phyloP scores from a whole-genome alignment of 768 basidiomycete species.

The Rhodotorula diobovata region DNA sequence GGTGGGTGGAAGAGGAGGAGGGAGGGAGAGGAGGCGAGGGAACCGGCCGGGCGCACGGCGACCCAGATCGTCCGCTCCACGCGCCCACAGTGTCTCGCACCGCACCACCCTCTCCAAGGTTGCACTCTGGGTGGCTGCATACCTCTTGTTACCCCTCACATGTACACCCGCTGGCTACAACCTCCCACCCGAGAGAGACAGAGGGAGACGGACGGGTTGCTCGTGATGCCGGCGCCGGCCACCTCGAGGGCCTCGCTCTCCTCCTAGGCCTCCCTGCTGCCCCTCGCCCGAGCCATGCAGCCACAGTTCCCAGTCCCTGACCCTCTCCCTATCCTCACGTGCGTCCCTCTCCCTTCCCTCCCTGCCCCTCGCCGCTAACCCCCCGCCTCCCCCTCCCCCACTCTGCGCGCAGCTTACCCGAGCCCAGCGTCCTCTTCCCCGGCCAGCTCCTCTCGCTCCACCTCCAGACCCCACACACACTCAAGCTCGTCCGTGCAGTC shows the following conservation, averaged over 20 bases:
- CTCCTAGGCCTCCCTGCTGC: not conserved
- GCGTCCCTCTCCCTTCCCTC: not conserved
- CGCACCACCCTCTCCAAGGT: too few relatives aligned
- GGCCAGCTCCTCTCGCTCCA: conserved; percentile 25
- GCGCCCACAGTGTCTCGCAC: too few relatives aligned
- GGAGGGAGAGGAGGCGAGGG: not conserved
- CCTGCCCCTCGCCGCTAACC: not conserved
- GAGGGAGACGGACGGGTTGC: too few relatives aligned
- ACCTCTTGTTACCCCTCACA: too few relatives aligned
- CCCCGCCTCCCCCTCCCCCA: not conserved
- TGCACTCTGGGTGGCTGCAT: too few relatives aligned
- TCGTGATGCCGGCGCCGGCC: too few relatives aligned
- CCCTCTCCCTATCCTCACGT: conserved; percentile 10
- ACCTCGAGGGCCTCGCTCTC: too few relatives aligned
- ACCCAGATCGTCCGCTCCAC: too few relatives aligned
- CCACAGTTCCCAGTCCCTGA: not conserved
- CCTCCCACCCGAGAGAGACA: too few relatives aligned
- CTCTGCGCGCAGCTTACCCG: conserved; percentile 12
- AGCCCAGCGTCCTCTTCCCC: conserved; percentile 18
- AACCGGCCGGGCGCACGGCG: not conserved
- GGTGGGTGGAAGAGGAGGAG: not conserved
- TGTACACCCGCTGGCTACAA: too few relatives aligned
- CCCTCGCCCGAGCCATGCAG: conserved; percentile 1
- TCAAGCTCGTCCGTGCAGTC: conserved; percentile 18
- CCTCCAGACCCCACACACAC: not conserved